Evolutionary conservation across 2,329 filamentous ascomycete species (phyloP).

Genomic region (Sclerotinia spermophila): DNA sequence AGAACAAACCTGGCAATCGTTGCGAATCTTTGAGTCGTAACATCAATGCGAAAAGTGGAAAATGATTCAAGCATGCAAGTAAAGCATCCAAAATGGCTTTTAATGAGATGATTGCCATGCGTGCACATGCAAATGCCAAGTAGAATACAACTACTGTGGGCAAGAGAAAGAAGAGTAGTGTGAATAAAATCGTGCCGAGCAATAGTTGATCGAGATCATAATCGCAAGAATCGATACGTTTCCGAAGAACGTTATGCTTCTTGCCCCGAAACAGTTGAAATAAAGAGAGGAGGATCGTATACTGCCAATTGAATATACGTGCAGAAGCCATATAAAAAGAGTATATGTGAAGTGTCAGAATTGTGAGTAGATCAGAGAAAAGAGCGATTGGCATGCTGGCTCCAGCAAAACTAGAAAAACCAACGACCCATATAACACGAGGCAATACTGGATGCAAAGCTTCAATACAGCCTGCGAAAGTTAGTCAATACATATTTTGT

Average conservation of each 20-base stretch:
- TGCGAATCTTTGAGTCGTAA: constrained; percentile 87
- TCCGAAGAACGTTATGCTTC: constrained; percentile 94
- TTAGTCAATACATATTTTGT: neutral
- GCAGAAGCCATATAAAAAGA: constrained; percentile 97
- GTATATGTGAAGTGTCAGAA: constrained; percentile 93
- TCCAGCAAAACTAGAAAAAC: constrained; percentile 90
- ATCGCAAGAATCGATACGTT: constrained; percentile 97
- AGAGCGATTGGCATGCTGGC: constrained; percentile 96
- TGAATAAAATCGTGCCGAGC: constrained; percentile 94
- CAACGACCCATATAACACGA: constrained; percentile 84
- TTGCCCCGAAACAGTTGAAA: constrained; percentile 98
- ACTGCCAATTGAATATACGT: constrained; percentile 97
- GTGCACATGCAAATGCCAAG: constrained; percentile 86
- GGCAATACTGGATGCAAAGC: constrained; percentile 77
- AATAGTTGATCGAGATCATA: constrained; percentile 97
- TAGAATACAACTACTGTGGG: constrained; percentile 97
- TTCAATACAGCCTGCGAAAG: constrained; percentile 62
- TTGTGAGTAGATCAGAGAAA: constrained; percentile 87
- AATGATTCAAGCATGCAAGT: constrained; percentile 93
- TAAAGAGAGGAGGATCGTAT: constrained; percentile 93
- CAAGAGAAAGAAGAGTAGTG: constrained; percentile 87
- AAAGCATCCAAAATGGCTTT: constrained; percentile 90
- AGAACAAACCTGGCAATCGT: constrained; percentile 69
- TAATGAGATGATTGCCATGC: constrained; percentile 90
- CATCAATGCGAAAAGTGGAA: constrained; percentile 96